Evolutionary conservation across 192 early-diverging fungal genomes (phyloP).

Genomic region (Podila minutissima): DNA sequence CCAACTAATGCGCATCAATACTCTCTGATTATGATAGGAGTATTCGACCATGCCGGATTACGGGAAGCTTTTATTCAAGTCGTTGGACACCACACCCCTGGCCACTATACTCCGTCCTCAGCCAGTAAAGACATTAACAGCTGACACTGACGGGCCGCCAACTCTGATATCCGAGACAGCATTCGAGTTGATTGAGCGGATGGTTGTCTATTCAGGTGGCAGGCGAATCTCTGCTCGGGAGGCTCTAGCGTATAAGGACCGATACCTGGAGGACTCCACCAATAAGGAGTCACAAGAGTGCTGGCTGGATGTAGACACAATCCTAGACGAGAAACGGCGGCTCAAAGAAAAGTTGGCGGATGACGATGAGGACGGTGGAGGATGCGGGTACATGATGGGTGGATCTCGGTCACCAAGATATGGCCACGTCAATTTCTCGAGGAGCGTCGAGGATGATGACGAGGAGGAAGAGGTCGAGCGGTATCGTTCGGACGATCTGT

Average conservation of each 20-base stretch:
- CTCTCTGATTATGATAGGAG: constrained; percentile 12
- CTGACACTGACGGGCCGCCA: background rate
- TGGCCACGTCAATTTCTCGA: background rate
- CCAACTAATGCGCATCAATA: background rate
- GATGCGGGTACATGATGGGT: background rate
- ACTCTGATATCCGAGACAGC: constrained; percentile 8
- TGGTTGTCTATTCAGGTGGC: constrained; percentile 27
- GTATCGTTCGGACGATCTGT: constrained; percentile 24
- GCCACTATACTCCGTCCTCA: constrained; percentile 10
- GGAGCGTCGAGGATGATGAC: background rate
- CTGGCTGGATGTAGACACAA: background rate
- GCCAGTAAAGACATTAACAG: background rate
- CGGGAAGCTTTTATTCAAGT: constrained; percentile 38
- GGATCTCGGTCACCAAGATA: no score
- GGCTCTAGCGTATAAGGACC: constrained; percentile 14
- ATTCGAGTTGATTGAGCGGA: constrained; percentile 25
- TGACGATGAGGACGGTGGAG: constrained; percentile 9
- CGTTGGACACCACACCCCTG: constrained; percentile 17
- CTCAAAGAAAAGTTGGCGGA: background rate
- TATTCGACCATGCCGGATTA: constrained; percentile 38
- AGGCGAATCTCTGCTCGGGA: constrained; percentile 17
- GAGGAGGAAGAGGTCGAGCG: constrained; percentile 4
- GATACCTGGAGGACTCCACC: background rate
- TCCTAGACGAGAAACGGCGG: constrained; percentile 7
- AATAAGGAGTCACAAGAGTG: constrained; percentile 2